Evolutionary conservation across 2,329 filamentous ascomycete genomes (phyloP).

Genomic region (Fusarium sambucinum): DNA sequence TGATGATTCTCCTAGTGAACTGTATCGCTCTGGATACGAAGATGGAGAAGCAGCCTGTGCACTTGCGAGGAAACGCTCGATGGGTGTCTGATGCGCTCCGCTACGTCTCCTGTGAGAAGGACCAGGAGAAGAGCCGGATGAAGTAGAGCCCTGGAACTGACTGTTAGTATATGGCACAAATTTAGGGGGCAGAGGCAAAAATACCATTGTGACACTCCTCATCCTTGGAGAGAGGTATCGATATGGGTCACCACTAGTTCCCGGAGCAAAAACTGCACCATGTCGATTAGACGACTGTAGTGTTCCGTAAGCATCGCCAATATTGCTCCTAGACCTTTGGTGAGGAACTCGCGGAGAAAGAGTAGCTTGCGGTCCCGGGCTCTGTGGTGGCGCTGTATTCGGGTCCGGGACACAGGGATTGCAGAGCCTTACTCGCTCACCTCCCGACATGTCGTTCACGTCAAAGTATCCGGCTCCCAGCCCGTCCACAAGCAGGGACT

Average conservation of each 20-base stretch:
- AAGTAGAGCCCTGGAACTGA: slow-evolving; percentile 28
- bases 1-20: slow-evolving; percentile 52
- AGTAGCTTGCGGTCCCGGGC: slow-evolving; percentile 53
- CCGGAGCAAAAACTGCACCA: slow-evolving; percentile 54
- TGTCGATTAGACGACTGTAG: slow-evolving; percentile 50
- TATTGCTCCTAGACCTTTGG: slow-evolving; percentile 61
- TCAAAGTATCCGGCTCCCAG: slow-evolving; percentile 58
- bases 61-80: slow-evolving; percentile 56
- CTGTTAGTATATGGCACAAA: slow-evolving; percentile 8
- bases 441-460: slow-evolving; percentile 62
- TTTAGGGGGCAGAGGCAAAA: slow-evolving; percentile 35
- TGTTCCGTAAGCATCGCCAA: slow-evolving; percentile 51
- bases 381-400: slow-evolving; percentile 67
- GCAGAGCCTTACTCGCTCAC: slow-evolving; percentile 70
- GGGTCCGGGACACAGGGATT: slow-evolving; percentile 73
- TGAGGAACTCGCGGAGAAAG: slow-evolving; percentile 55
- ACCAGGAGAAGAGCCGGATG: slow-evolving; percentile 42
- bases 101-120: slow-evolving; percentile 49
- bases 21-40: slow-evolving; percentile 51
- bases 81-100: slow-evolving; percentile 52
- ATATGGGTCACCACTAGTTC: slow-evolving; percentile 53
- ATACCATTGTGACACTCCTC: slow-evolving; percentile 65
- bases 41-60: slow-evolving; percentile 52
- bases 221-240: slow-evolving; percentile 50
- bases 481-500: slow-evolving; percentile 54